Evolutionary conservation across 805 yeast genomes (phyloP), one percentile per base, ranked within the genome.

Genomic region (Metschnikowia orientalis): DNA sequence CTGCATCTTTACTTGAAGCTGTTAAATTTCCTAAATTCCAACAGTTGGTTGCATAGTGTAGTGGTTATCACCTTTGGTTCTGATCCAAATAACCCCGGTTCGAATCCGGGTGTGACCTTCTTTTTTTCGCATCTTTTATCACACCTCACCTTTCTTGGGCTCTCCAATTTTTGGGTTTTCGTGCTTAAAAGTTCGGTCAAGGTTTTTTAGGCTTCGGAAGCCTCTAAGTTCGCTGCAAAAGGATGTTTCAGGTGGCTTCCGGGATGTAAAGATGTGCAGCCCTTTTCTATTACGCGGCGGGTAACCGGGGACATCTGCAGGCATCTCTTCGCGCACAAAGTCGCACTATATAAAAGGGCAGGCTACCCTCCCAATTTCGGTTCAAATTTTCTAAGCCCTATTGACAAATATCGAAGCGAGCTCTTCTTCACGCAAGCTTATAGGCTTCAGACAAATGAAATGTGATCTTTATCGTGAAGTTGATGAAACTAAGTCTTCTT

Each of bases 41-140:
- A 28, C 13, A 29, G 16, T 7, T 9, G 67, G 67, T 61, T 59
- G 65, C 73, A 73, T 77, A 76, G 83, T 77, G 82, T 77, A 77
- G 82, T 75, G 82, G 82, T 77, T 75, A 77, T 77, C 82, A 77
- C 84, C 67, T 69, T 75, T 75, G 83, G 82, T 77, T 77, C 74
- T 77, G 84, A 77, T 78, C 83, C 83, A 75, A 61, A 67, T 77
- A 75, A 78, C 83, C 82, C 82, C 83, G 77, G 83, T 78, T 78
- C 84, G 83, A 78, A 76, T 76, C 83, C 83, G 83, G 83, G 83
- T 72, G 73, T 71, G 84, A 76, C 82, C 83, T 77, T 12, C 9
- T 23, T 37, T 34, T 35, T 38, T 32, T 16, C 10, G 10, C 17
- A 9, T n/a, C n/a, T n/a, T n/a, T n/a, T n/a, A n/a, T n/a, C n/a